These are phyloP conservation scores for Kwoniella mangroviensis DNA, from an alignment of 768 basidiomycete genomes.

Conservation along the genomic window DNA sequence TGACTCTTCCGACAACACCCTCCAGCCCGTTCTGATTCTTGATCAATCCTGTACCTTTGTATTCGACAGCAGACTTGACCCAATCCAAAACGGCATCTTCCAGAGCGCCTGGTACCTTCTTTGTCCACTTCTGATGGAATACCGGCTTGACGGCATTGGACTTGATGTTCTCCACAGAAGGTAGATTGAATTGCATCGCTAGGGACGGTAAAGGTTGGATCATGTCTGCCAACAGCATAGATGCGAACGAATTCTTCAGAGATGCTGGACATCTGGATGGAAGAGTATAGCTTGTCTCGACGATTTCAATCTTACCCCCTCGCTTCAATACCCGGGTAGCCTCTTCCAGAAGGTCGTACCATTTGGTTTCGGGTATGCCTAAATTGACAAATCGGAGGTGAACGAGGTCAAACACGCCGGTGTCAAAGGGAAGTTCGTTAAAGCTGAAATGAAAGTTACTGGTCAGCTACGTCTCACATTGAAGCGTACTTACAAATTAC, in stretches of 20 bases:
- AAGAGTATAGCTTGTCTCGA: conserved; percentile 39
- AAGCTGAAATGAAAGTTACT: conserved; percentile 31
- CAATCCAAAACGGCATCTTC: conserved; percentile 33
- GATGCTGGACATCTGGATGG: conserved; percentile 31
- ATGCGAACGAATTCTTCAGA: conserved; percentile 41
- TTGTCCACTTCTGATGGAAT: conserved; percentile 25
- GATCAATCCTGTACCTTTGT: conserved; percentile 33
- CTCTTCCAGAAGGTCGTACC: conserved; percentile 52
- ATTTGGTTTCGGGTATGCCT: conserved; percentile 51
- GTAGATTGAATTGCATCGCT: conserved; percentile 44
- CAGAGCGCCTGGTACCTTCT: conserved; percentile 21
- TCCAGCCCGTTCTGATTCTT: conserved; percentile 10
- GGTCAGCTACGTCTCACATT: neutral
- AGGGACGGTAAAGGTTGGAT: conserved; percentile 43
- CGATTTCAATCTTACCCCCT: conserved; percentile 50
- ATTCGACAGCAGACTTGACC: conserved; percentile 39
- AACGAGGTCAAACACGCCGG: conserved; percentile 55
- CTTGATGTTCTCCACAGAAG: conserved; percentile 17
- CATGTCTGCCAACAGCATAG: conserved; percentile 45
- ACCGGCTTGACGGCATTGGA: conserved; percentile 22
- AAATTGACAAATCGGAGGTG: conserved; percentile 53
- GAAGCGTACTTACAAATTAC: conserved; percentile 46
- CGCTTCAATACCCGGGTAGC: conserved; percentile 47
- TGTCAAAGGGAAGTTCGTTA: conserved; percentile 52
- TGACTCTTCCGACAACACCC: conserved; percentile 12